Evolutionary conservation across 2,329 filamentous ascomycete species (phyloP).

Genomic region (Epichloe typhina): DNA sequence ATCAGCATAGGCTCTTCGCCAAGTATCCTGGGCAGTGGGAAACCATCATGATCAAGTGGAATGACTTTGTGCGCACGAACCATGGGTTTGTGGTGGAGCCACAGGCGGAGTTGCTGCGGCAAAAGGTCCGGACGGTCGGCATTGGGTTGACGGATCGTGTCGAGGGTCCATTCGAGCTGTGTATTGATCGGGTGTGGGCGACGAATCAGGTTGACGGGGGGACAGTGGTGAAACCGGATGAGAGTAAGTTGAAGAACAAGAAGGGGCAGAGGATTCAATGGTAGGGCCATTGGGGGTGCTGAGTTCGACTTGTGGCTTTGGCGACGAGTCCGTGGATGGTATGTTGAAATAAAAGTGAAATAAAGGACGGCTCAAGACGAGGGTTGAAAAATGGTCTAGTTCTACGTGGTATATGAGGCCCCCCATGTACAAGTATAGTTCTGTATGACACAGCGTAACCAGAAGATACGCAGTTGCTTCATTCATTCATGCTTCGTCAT

Average conservation of each 20-base stretch:
- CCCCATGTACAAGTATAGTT: neutral
- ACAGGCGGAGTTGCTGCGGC: conserved; percentile 75
- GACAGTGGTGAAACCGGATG: conserved; percentile 9
- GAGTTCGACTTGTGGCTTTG: neutral
- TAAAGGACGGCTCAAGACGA: neutral
- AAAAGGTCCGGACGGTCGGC: conserved; percentile 75
- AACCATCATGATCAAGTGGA: conserved; percentile 81
- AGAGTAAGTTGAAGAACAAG: conserved; percentile 22
- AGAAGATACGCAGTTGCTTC: neutral
- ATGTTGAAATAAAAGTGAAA: no score
- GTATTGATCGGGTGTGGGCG: conserved; percentile 78
- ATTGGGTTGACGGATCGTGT: conserved; percentile 82
- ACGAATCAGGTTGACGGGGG: conserved; percentile 45
- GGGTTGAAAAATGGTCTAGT: neutral
- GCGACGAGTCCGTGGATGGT: neutral
- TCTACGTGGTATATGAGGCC: neutral
- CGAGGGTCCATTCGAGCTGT: conserved; percentile 77
- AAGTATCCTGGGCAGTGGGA: conserved; percentile 80
- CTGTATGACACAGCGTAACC: neutral
- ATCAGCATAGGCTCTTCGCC: conserved; percentile 81
- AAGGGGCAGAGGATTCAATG: conserved; percentile 26
- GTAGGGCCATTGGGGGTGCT: conserved; percentile 10
- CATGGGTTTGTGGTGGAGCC: conserved; percentile 86
- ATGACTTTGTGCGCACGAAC: conserved; percentile 90
- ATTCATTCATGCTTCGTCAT: neutral